phyloP scores from a whole-genome alignment of 148 eudicot species.

The Vaccinium myrtillus region DNA sequence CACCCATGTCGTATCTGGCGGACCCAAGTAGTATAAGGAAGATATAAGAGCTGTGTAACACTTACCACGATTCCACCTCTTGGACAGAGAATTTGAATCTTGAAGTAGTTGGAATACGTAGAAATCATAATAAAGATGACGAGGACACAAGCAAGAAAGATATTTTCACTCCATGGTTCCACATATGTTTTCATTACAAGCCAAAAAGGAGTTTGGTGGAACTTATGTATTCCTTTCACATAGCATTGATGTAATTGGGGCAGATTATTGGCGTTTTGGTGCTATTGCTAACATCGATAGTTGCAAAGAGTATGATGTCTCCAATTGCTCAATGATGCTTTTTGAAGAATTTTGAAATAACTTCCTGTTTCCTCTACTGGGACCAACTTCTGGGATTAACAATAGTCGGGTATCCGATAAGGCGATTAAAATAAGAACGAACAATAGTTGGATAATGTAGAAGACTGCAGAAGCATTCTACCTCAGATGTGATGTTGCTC shows the following conservation, averaged over 20 bases:
- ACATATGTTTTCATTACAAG: not conserved
- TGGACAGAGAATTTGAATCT: not conserved
- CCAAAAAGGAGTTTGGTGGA: not conserved
- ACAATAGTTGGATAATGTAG: not conserved
- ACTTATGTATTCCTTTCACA: not conserved
- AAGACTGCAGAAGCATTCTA: not conserved
- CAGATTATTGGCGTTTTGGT: not conserved
- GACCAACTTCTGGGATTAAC: not conserved
- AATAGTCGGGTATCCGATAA: not conserved
- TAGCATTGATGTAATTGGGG: not conserved
- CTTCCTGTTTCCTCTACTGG: not conserved
- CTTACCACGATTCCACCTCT: not conserved
- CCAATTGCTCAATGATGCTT: not conserved
- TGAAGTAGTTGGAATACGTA: not conserved
- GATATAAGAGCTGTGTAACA: not conserved
- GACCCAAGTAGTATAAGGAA: not conserved
- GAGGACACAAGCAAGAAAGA: not conserved
- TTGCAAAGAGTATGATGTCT: not conserved
- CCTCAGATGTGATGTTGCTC: not conserved
- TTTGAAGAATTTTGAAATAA: not conserved
- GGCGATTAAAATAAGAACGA: not conserved
- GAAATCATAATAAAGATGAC: not conserved
- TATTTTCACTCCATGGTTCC: not conserved
- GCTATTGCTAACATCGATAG: not conserved
- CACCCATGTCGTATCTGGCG: not conserved